Evolutionary conservation across 148 eudicot species (phyloP), one percentile per base, ranked within the genome.

Genomic region (Agrostemma githago): DNA sequence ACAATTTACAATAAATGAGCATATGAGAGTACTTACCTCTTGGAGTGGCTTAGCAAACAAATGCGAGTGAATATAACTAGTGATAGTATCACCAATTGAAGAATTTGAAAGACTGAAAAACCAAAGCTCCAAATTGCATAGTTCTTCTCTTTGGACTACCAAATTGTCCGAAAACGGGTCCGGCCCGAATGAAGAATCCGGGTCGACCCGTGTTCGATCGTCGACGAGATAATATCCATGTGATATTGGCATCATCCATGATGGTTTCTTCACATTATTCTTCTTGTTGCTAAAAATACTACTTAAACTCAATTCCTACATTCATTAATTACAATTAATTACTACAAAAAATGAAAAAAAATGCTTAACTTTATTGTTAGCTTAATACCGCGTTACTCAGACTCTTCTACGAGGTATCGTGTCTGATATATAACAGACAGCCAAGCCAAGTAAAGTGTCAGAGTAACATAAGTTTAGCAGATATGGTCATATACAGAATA

Each of bases 211-310:
- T 51, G 78, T 39, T 68, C 75, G 69, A 70, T 70, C 81, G 60
- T 89, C 91, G 3, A 83, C 82, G 5, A 86, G 82, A 56, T 82
- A 86, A 76, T 86, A 84, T 34, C 97, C 97, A 64, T 92, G 94
- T 10, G 87, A 78, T 26, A 86, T 77, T 14, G 89, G 87, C 68
- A 70, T 79, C 88, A 89, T 81, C 97, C 97, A 89, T 75, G 92
- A 78, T 62, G 85, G 77, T 59, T 76, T 81, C 74, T 80, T 81
- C 37, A 66, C 78, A 38, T 64, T 80, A 41, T 39, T 26, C 40
- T 37, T 80, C 78, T 8, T 51, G 34, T 26, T 26, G 34, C 34
- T 72, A 0, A 80, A 20, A 68, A 81, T 74, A 19, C 76, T 79
- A 53, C 77, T 82, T 56, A 87, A 64, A 73, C 79, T 58, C 48